Percentiles rank a stretch among this genome's conserved stretches.
phyloP scores from a whole-genome alignment of 306 rosid species.

The Casuarina cunninghamiana region DNA sequence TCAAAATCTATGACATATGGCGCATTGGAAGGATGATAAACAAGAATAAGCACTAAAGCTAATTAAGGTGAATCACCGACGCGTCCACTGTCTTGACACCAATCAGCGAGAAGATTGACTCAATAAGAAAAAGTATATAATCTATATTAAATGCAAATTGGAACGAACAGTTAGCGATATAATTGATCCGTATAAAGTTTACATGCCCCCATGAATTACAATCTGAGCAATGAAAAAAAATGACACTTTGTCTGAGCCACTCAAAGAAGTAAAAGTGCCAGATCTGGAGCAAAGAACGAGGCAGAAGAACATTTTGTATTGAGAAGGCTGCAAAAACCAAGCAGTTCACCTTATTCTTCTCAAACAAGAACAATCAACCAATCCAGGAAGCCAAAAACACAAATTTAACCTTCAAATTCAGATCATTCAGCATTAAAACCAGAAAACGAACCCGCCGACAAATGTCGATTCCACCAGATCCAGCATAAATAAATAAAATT shows the following conservation, averaged over 20 bases:
- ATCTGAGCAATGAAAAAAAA: constrained; percentile 1
- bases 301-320: background rate
- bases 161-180: background rate
- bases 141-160: background rate
- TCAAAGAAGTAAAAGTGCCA: background rate
- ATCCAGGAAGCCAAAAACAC: background rate
- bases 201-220: background rate
- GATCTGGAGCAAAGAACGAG: constrained; percentile 28
- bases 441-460: constrained; percentile 15
- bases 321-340: background rate
- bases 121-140: constrained; percentile 4
- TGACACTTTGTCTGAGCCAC: constrained; percentile 6
- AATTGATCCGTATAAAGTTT: background rate
- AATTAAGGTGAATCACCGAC: constrained; percentile 14
- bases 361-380: background rate
- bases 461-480: constrained; percentile 29
- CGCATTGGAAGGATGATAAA: background rate
- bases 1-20: constrained; percentile 16
- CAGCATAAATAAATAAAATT: constrained; percentile 14
- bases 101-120: constrained; percentile 42
- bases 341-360: background rate
- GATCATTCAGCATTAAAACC: constrained; percentile 13
- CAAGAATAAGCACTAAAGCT: constrained; percentile 20
- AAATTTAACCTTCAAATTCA: constrained; percentile 13
- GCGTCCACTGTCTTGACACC: constrained; percentile 30